Conservation (phyloP, 345 rosid species). For the Nasturtium officinale region DNA sequence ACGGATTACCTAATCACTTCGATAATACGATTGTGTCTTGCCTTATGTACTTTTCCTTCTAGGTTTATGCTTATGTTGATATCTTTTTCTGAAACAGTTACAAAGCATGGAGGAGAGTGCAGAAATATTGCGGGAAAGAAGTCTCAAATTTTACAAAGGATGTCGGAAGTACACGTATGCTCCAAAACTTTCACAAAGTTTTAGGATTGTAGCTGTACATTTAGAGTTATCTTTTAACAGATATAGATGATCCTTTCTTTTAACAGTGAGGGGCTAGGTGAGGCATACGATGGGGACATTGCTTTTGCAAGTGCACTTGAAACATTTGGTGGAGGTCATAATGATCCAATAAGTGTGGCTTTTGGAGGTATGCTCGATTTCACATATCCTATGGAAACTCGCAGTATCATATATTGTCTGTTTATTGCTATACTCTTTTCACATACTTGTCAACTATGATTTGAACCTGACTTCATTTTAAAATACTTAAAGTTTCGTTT, state of each 20-base stretch:
- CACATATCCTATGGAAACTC: conserved; percentile 9
- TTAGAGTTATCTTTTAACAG: conserved; percentile 15
- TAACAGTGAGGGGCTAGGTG: conserved; percentile 95
- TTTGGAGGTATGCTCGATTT: conserved; percentile 74
- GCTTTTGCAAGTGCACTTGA: conserved; percentile 98
- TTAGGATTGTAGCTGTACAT: background rate
- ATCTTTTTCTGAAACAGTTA: conserved; percentile 56
- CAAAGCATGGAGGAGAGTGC: conserved; percentile 92
- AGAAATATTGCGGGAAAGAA: conserved; percentile 80
- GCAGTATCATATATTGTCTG: background rate
- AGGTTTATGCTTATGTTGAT: conserved; percentile 5
- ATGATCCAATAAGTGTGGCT: conserved; percentile 96
- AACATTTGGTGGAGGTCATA: conserved; percentile 98
- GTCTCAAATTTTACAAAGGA: conserved; percentile 94
- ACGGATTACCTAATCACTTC: background rate
- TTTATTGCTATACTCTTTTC: background rate
- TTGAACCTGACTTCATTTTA: background rate
- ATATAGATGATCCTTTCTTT: conserved; percentile 12
- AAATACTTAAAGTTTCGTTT: background rate
- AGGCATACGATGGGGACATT: conserved; percentile 95
- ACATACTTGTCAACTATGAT: conserved; percentile 16
- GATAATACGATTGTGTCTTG: background rate
- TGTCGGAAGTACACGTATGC: conserved; percentile 97
- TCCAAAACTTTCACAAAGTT: background rate
- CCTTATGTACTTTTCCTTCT: conserved; percentile 4